These are phyloP conservation scores for Wickerhamiella lipophila DNA, from an alignment of 805 yeast genomes.

Conservation along the genomic window DNA sequence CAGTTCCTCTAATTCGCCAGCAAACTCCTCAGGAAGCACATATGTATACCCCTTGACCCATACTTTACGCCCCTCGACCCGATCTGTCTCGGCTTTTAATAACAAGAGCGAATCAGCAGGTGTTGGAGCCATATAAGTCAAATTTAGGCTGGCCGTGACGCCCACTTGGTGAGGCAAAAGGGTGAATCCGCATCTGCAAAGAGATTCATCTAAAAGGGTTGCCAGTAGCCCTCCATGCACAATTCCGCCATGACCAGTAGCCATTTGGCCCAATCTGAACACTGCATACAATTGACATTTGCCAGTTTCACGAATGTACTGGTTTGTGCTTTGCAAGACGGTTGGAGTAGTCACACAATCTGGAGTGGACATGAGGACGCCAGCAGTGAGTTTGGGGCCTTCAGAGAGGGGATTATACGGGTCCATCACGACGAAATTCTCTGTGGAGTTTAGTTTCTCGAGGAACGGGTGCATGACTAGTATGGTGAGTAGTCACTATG, in stretches of 20 bases:
- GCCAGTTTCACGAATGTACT: constrained; percentile 14
- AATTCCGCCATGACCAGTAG: constrained; percentile 57
- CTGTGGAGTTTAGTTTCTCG: constrained; percentile 16
- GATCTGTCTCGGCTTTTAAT: constrained; percentile 51
- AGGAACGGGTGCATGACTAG: constrained; percentile 22
- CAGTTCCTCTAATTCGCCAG: constrained; percentile 16
- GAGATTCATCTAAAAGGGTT: constrained; percentile 71
- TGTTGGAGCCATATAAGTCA: constrained; percentile 48
- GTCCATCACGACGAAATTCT: constrained; percentile 14
- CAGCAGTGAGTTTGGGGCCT: constrained; percentile 15
- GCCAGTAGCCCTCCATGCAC: constrained; percentile 83
- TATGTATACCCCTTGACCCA: constrained; percentile 56
- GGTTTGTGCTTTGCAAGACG: constrained; percentile 16
- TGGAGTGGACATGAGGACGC: constrained; percentile 14
- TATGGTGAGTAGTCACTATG: no score
- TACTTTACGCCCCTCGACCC: constrained; percentile 68
- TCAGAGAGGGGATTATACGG: constrained; percentile 14
- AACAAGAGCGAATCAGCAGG: constrained; percentile 53
- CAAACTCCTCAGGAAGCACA: constrained; percentile 30
- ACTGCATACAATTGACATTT: constrained; percentile 42
- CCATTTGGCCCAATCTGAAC: constrained; percentile 53
- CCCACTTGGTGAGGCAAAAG: constrained; percentile 69
- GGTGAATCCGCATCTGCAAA: constrained; percentile 78
- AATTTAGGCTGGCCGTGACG: constrained; percentile 67
- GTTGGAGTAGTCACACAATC: constrained; percentile 14